A percentile compares a stretch with the other conserved stretches of the same genome.
Evolutionary conservation across 2,329 filamentous ascomycete species (phyloP).

Genomic region (Colletotrichum paranaense): DNA sequence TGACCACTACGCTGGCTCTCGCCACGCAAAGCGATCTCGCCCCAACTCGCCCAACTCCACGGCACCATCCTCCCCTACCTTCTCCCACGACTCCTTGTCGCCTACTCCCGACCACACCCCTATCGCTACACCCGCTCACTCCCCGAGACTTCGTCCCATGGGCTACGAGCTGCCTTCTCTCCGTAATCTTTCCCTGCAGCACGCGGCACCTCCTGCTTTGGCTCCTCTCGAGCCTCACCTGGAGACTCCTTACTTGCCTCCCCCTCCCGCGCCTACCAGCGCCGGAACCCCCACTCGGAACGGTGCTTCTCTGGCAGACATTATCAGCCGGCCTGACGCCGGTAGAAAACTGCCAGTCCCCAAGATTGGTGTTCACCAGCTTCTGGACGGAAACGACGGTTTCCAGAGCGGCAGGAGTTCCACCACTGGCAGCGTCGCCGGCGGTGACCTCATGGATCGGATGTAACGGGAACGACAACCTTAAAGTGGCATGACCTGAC

Average conservation of each 20-base stretch:
- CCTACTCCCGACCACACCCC: constrained; percentile 98
- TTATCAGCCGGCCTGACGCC: constrained; percentile 89
- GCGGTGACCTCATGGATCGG: constrained; percentile 74
- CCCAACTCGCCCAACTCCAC: constrained; percentile 96
- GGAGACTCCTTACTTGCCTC: constrained; percentile 53
- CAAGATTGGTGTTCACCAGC: constrained; percentile 89
- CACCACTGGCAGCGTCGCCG: constrained; percentile 80
- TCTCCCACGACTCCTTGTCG: constrained; percentile 94
- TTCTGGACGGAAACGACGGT: constrained; percentile 74
- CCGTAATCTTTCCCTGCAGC: constrained; percentile 69
- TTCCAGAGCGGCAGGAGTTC: constrained; percentile 83
- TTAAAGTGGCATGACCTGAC: constrained; percentile 49
- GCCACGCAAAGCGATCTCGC: constrained; percentile 86
- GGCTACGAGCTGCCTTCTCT: constrained; percentile 87
- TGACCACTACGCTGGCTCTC: constrained; percentile 76
- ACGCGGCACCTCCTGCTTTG: constrained; percentile 65
- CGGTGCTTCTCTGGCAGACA: constrained; percentile 88
- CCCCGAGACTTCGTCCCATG: constrained; percentile 87
- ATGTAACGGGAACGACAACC: constrained; percentile 45
- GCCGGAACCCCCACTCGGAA: constrained; percentile 62
- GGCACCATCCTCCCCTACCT: constrained; percentile 93
- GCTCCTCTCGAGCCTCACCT: constrained; percentile 69
- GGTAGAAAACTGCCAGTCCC: constrained; percentile 91
- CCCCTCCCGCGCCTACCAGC: constrained; percentile 62
- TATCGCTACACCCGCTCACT: constrained; percentile 95